phyloP scores from a whole-genome alignment of 495 filamentous ascomycete genomes.

The Usnea hakonensis region DNA sequence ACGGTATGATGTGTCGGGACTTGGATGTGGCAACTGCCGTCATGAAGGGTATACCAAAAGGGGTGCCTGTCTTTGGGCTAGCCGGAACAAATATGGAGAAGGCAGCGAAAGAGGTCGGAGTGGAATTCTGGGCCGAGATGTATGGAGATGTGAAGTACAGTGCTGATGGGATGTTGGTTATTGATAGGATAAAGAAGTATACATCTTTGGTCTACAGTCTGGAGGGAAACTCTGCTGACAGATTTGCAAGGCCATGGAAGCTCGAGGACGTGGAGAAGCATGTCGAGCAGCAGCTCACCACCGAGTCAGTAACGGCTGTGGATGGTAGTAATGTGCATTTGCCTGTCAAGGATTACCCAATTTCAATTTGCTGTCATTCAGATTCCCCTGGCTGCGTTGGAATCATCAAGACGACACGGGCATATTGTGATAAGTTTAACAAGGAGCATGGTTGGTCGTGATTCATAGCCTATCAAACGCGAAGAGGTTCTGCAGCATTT shows the following conservation, averaged over 20 bases:
- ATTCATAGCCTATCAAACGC: background rate
- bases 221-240: background rate
- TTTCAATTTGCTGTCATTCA: slow-evolving; percentile 49
- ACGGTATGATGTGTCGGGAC: slow-evolving; percentile 51
- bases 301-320: slow-evolving; percentile 37
- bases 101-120: slow-evolving; percentile 43
- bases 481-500: background rate
- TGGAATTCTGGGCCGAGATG: slow-evolving; percentile 51
- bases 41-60: slow-evolving; percentile 42
- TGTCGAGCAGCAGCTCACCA: slow-evolving; percentile 40
- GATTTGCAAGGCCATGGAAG: slow-evolving; percentile 35
- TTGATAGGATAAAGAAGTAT: slow-evolving; percentile 49
- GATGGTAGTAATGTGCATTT: slow-evolving; percentile 39
- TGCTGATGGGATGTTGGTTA: slow-evolving; percentile 40
- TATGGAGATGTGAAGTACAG: slow-evolving; percentile 55
- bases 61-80: slow-evolving; percentile 49
- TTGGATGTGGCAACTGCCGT: slow-evolving; percentile 44
- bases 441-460: slow-evolving; percentile 27
- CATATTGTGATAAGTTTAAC: slow-evolving; percentile 35
- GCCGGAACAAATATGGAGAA: slow-evolving; percentile 47
- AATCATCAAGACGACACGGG: slow-evolving; percentile 42
- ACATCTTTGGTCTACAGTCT: slow-evolving; percentile 1
- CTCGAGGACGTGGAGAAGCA: slow-evolving; percentile 39
- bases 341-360: slow-evolving; percentile 39
- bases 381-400: slow-evolving; percentile 46